These are phyloP conservation scores for Ceratocystis diversiconidia DNA, from an alignment of 2,329 filamentous ascomycete species.

Conservation along the genomic window DNA sequence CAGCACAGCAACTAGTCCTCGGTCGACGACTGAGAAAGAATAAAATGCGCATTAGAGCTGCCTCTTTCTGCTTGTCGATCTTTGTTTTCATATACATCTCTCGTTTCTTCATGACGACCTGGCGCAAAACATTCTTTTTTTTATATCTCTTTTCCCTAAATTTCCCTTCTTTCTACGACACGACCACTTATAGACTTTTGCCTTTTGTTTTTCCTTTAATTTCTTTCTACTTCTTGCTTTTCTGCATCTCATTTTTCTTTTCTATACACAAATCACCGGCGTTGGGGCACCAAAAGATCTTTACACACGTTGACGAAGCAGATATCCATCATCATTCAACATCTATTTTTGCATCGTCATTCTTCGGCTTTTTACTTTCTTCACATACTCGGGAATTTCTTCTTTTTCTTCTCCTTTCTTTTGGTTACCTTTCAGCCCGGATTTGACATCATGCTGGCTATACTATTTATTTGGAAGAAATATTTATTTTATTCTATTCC, in stretches of 20 bases:
- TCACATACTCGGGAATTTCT: constrained; percentile 1
- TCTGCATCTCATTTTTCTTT: constrained; percentile 1
- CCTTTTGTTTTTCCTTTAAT: constrained; percentile 17
- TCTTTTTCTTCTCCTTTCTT: constrained; percentile 8
- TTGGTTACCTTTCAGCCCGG: background rate
- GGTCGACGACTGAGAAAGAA: constrained; percentile 38
- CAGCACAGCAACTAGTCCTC: constrained; percentile 33
- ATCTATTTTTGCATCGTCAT: constrained; percentile 4
- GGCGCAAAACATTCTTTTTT: background rate
- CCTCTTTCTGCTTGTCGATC: constrained; percentile 20
- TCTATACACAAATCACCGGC: background rate
- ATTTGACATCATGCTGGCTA: background rate
- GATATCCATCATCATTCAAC: background rate
- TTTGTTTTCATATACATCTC: background rate
- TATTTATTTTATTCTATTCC: background rate
- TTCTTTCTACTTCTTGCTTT: constrained; percentile 20
- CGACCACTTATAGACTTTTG: constrained; percentile 19
- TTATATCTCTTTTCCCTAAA: too few species aligned
- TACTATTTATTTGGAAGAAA: background rate
- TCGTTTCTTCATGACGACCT: constrained; percentile 18
- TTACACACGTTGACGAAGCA: constrained; percentile 3
- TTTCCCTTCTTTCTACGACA: background rate
- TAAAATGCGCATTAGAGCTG: constrained; percentile 31
- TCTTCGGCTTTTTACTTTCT: background rate
- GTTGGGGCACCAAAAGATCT: constrained; percentile 4